Base-by-base conservation (phyloP, 805 yeast species). In the Isabelozyma heimii region DNA sequence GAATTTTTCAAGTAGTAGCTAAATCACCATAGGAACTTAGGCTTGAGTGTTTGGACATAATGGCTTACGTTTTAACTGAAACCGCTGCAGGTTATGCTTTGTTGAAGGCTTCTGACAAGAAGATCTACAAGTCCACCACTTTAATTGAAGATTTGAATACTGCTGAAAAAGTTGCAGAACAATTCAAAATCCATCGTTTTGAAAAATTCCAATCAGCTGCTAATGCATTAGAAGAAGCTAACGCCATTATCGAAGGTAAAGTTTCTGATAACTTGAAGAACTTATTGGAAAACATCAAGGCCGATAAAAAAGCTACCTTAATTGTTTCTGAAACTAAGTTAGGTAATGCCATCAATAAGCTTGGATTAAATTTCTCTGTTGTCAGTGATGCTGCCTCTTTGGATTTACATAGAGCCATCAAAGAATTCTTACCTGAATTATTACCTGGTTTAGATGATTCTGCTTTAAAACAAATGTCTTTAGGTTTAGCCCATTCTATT, bases 1-100 rank as follows among this genome's bases (percentile, higher is more conserved):
- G 35, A 30, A 30, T 30, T 30, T 30, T 30, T 30, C 35, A 30
- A 10, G n/a, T 30, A 30, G 35, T 20, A 30, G 35, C n/a, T 30
- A 10, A 30, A 30, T 30, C 35, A 30, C 33, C 10, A 46, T 46
- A 47, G 88, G 88, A 95, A 87, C 94, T 55, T 88, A 78, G 81
- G 91, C 94, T 66, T 83, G 24, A 20, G 24, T 20, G 24, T 20
- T 20, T 20, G 24, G 24, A 39, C 10, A 46, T 46, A 47, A 88
- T 88, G 95, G 87, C 94, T 55, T 88, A 78, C 81, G 91, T 92
- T 66, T 83, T 92, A 70, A 88, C 98, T 52, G 99, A 94, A 79
- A 94, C 99, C 57, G 89, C 99, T 55, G 99, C 99, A 46, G 99
- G 99, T 67, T 94, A 94, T 72, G 99, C 99, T 67, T 81, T 94